Conservation (phyloP, 441 rosid genomes). For the Adansonia gregorii region DNA sequence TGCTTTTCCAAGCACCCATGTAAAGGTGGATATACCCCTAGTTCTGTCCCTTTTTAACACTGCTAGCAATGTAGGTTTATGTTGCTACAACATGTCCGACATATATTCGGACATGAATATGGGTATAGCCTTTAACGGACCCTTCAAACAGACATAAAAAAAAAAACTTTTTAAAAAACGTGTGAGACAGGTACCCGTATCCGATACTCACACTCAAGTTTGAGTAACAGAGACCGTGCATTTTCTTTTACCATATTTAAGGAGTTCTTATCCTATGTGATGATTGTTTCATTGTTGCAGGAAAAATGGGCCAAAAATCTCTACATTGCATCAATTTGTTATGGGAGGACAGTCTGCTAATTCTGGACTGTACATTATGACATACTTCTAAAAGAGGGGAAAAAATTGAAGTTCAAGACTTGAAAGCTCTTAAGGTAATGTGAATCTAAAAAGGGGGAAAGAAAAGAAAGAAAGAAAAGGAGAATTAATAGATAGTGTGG, state of each 20-base stretch:
- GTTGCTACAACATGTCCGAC: too few species aligned
- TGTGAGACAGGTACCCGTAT: too few species aligned
- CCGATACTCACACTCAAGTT: too few species aligned
- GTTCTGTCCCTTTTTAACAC: not conserved
- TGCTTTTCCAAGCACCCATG: constrained; percentile 89
- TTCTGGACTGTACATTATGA: not conserved
- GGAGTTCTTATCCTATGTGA: not conserved
- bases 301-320: not conserved
- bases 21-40: constrained; percentile 55
- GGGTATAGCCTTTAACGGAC: too few species aligned
- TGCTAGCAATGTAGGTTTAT: too few species aligned
- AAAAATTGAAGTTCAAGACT: not conserved
- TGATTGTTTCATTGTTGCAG: not conserved
- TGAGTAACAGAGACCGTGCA: too few species aligned
- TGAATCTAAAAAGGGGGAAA: constrained; percentile 36
- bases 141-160: too few species aligned
- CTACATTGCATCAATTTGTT: not conserved
- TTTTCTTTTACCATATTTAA: too few species aligned
- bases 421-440: not conserved
- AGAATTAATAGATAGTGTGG: constrained; percentile 32
- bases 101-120: too few species aligned
- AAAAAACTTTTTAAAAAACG: too few species aligned
- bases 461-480: not conserved
- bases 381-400: not conserved
- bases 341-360: not conserved